Evolutionary conservation across 257 asterid species (phyloP).

Genomic region (Datura wrightii): DNA sequence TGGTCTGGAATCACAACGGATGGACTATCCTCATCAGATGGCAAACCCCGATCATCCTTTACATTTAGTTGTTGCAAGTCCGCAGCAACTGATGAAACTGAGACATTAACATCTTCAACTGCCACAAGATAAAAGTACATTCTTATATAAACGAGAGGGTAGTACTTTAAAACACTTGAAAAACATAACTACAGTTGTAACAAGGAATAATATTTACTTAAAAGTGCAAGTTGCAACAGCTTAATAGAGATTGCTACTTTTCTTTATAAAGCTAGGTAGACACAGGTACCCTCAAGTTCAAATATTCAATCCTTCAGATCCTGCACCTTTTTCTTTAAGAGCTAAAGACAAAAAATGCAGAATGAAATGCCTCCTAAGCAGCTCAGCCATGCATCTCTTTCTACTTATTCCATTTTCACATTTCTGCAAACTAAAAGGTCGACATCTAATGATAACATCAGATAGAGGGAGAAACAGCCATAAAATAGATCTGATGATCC

Average conservation of each 20-base stretch:
- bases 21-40: conserved; percentile 58
- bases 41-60: conserved; percentile 53
- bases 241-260: background rate
- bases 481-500: conserved; percentile 12
- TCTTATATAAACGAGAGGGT: conserved; percentile 12
- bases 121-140: conserved; percentile 42
- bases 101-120: conserved; percentile 59
- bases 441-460: conserved; percentile 10
- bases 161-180: conserved; percentile 23
- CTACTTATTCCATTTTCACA: conserved; percentile 16
- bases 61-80: conserved; percentile 62
- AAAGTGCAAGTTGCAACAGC: background rate
- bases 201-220: conserved; percentile 15
- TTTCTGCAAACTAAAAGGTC: background rate
- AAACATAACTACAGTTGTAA: conserved; percentile 2
- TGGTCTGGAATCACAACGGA: conserved; percentile 81
- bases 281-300: background rate
- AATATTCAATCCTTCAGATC: background rate
- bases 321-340: background rate
- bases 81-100: conserved; percentile 59
- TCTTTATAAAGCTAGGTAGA: background rate
- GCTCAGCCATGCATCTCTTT: background rate
- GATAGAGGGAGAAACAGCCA: conserved; percentile 7
- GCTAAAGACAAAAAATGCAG: conserved; percentile 1
- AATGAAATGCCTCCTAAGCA: conserved; percentile 7